Evolutionary conservation across 2,329 filamentous ascomycete genomes (phyloP).

Genomic region (Zalaria sp.): DNA sequence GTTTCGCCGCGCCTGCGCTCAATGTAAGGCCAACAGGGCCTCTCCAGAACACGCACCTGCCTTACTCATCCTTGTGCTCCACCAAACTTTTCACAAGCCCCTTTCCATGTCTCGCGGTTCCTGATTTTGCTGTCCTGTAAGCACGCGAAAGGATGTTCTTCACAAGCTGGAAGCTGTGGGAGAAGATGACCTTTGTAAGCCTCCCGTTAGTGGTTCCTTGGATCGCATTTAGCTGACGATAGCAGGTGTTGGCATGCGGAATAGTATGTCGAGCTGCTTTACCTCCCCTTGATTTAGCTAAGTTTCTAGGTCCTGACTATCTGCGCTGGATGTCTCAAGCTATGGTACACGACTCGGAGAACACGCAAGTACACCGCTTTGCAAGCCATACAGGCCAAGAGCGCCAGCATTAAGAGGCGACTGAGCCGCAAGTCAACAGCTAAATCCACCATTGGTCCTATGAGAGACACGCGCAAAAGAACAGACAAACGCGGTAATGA

Average conservation of each 20-base stretch:
- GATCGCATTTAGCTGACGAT: neutral
- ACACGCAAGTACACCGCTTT: slow-evolving; percentile 25
- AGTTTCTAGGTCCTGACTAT: slow-evolving; percentile 46
- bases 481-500: slow-evolving; percentile 23
- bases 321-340: slow-evolving; percentile 50
- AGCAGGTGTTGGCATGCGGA: slow-evolving; percentile 21
- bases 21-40: no score
- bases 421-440: slow-evolving; percentile 1
- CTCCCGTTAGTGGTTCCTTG: neutral
- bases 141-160: slow-evolving; percentile 23
- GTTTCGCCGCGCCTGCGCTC: neutral
- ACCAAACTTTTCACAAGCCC: neutral
- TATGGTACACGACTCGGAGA: slow-evolving; percentile 32
- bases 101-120: neutral
- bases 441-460: slow-evolving; percentile 16
- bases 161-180: slow-evolving; percentile 60
- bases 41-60: no score
- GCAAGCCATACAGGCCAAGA: slow-evolving; percentile 4
- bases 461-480: neutral
- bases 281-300: no score
- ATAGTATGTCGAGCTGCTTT: slow-evolving; percentile 16
- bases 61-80: no score
- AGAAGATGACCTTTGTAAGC: slow-evolving; percentile 81
- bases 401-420: neutral
- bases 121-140: neutral